These are phyloP conservation scores for Huntiella omanensis DNA, from an alignment of 2,329 filamentous ascomycete species.

Conservation along the genomic window DNA sequence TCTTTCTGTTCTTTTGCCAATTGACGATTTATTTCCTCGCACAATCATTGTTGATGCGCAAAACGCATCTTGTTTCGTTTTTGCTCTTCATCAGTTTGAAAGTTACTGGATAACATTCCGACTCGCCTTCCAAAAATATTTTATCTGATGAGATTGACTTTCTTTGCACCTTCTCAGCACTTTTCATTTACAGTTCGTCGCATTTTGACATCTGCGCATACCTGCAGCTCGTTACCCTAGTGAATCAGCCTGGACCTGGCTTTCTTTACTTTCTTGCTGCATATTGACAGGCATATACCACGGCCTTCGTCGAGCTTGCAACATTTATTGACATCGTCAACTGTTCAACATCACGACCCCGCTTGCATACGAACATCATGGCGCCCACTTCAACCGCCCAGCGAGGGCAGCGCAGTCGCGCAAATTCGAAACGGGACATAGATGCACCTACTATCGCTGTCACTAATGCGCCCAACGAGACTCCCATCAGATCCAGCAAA, in stretches of 20 bases:
- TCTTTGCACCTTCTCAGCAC: too few species aligned
- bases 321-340: too few species aligned
- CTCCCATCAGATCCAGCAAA: slow-evolving; percentile 42
- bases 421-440: slow-evolving; percentile 17
- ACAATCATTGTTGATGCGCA: too few species aligned
- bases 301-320: too few species aligned
- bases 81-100: too few species aligned
- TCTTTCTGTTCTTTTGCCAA: too few species aligned
- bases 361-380: not conserved
- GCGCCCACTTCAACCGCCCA: slow-evolving; percentile 14
- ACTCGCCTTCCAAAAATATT: too few species aligned
- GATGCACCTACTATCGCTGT: slow-evolving; percentile 13
- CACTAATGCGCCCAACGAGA: slow-evolving; percentile 28
- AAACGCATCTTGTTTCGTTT: too few species aligned
- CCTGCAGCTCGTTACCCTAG: not conserved
- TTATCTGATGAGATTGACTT: too few species aligned
- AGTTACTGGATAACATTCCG: too few species aligned
- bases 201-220: not conserved
- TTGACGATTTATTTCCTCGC: too few species aligned
- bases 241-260: not conserved
- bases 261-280: not conserved
- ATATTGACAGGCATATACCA: not conserved
- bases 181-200: not conserved
- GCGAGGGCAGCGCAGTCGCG: slow-evolving; percentile 21
- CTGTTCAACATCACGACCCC: too few species aligned